Conservation (phyloP, 2,329 filamentous ascomycete species). For the Claviceps sorghi region DNA sequence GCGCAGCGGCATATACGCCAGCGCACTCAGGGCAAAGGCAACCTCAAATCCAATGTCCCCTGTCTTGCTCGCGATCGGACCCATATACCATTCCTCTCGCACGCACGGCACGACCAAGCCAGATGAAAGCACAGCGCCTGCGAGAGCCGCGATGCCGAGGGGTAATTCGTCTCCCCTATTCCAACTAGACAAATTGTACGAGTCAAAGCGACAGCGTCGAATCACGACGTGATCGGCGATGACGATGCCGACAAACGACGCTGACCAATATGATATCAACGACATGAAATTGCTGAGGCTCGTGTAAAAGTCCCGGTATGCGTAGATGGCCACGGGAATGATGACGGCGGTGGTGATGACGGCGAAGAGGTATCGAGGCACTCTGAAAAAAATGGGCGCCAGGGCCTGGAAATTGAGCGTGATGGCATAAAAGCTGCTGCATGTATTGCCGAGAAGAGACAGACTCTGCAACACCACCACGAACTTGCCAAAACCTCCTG, state of each 20-base stretch:
- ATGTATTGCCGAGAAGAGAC: slow-evolving; percentile 43
- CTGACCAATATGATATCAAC: slow-evolving; percentile 45
- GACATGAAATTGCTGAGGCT: slow-evolving; percentile 43
- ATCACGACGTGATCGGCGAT: slow-evolving; percentile 34
- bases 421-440: slow-evolving; percentile 46
- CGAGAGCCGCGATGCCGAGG: slow-evolving; percentile 31
- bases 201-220: slow-evolving; percentile 26
- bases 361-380: slow-evolving; percentile 44
- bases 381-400: slow-evolving; percentile 36
- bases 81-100: slow-evolving; percentile 45
- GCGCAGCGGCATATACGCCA: slow-evolving; percentile 33
- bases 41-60: slow-evolving; percentile 54
- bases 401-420: slow-evolving; percentile 52
- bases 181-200: slow-evolving; percentile 34
- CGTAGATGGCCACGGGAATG: slow-evolving; percentile 42
- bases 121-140: slow-evolving; percentile 30
- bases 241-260: slow-evolving; percentile 37
- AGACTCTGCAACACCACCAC: slow-evolving; percentile 43
- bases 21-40: slow-evolving; percentile 36
- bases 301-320: slow-evolving; percentile 40
- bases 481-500: slow-evolving; percentile 47
- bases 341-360: slow-evolving; percentile 43
- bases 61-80: slow-evolving; percentile 42
- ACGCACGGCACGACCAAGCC: slow-evolving; percentile 44
- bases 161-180: slow-evolving; percentile 30